A percentile compares a stretch with the other conserved stretches of the same genome.
These are phyloP conservation scores for Rhododendron henanense DNA, from an alignment of 148 eudicot species.

Conservation along the genomic window DNA sequence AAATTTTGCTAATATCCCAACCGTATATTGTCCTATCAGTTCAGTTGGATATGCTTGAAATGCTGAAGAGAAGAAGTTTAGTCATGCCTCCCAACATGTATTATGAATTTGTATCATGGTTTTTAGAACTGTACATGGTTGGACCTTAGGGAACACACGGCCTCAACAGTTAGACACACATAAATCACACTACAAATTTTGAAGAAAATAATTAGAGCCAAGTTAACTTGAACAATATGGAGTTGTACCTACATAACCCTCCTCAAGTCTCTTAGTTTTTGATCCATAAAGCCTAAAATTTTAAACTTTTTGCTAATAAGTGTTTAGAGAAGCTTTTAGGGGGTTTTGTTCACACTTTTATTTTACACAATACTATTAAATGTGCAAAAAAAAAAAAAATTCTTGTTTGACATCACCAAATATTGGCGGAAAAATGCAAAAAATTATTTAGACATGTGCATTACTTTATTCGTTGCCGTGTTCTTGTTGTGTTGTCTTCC, in stretches of 20 bases:
- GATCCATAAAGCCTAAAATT: not conserved
- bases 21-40: not conserved
- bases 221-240: not conserved
- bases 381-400: too few relatives aligned
- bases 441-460: not conserved
- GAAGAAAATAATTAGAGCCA: not conserved
- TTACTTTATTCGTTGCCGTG: not conserved
- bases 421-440: too few relatives aligned
- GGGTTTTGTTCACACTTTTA: not conserved
- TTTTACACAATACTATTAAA: too few relatives aligned
- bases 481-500: not conserved
- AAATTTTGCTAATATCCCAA: not conserved
- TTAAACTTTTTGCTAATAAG: not conserved
- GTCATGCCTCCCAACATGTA: not conserved
- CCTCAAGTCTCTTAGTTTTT: not conserved
- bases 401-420: too few relatives aligned
- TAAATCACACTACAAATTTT: not conserved
- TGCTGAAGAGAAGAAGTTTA: not conserved
- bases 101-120: not conserved
- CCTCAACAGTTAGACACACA: not conserved
- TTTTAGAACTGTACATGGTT: not conserved
- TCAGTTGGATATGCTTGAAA: not conserved
- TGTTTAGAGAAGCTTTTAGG: not conserved
- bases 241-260: not conserved
- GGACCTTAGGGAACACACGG: not conserved